A percentile compares a stretch with the other conserved stretches of the same genome.
phyloP scores from a whole-genome alignment of 2,329 filamentous ascomycete genomes.

The Botrytis medusae region DNA sequence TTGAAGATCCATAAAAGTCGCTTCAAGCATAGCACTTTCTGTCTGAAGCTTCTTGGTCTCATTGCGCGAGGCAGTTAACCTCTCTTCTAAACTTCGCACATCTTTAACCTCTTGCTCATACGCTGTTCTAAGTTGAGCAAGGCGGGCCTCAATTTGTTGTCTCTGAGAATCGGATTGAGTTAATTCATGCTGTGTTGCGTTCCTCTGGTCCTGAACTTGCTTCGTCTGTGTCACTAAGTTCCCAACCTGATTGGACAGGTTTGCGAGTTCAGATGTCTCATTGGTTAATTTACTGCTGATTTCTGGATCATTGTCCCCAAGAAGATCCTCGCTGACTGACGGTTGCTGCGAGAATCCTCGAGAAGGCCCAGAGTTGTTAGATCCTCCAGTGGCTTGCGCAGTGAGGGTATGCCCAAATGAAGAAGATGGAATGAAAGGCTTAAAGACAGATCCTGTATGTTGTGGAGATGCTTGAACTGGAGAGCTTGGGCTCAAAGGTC shows the following conservation, averaged over 20 bases:
- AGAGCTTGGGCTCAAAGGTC: conserved; percentile 35
- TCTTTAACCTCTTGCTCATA: conserved; percentile 94
- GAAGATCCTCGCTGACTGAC: conserved; percentile 72
- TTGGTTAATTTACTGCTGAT: conserved; percentile 83
- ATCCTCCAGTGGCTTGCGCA: conserved; percentile 68
- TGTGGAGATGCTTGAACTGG: conserved; percentile 33
- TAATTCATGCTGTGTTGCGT: conserved; percentile 76
- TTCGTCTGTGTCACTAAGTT: conserved; percentile 92
- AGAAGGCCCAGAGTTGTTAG: conserved; percentile 42
- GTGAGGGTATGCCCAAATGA: conserved; percentile 85
- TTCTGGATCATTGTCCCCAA: conserved; percentile 88
- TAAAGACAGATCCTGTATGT: conserved; percentile 56
- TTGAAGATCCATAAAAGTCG: conserved; percentile 76
- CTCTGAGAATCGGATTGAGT: conserved; percentile 82
- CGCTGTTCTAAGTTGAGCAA: conserved; percentile 80
- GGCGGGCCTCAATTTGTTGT: conserved; percentile 84
- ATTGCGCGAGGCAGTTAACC: conserved; percentile 70
- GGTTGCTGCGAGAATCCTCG: conserved; percentile 45
- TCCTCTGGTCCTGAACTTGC: conserved; percentile 81
- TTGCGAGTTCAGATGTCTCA: conserved; percentile 90
- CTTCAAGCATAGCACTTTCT: conserved; percentile 81
- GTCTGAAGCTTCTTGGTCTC: conserved; percentile 83
- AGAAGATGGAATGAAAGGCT: conserved; percentile 88
- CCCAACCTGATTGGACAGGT: conserved; percentile 92
- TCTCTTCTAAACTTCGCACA: conserved; percentile 80